These are phyloP conservation scores for Xylaria sp. DNA, from an alignment of 2,329 filamentous ascomycete genomes.

Conservation along the genomic window DNA sequence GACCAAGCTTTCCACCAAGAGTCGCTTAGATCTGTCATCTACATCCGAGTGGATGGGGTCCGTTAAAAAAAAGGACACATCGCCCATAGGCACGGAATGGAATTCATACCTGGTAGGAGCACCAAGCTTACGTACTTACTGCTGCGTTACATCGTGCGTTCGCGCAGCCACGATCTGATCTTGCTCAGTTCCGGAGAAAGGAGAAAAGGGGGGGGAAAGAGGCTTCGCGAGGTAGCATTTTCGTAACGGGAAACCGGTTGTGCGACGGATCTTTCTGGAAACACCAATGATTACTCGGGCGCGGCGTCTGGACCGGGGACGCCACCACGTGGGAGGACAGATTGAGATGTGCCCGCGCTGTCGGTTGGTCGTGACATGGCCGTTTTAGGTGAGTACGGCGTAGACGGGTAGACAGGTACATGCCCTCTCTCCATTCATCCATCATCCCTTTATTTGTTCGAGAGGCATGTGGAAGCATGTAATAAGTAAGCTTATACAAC, in stretches of 20 bases:
- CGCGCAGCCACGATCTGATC: background rate
- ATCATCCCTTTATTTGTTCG: background rate
- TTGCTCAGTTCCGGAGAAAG: background rate
- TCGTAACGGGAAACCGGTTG: background rate
- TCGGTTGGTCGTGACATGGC: background rate
- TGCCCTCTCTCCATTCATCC: no score
- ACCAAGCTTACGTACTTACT: no score
- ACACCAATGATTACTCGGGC: background rate
- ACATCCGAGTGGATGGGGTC: no score
- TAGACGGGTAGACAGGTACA: no score
- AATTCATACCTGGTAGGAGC: no score
- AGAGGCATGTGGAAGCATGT: background rate
- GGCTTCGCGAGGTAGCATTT: background rate
- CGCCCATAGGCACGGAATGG: no score
- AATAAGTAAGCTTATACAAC: no score
- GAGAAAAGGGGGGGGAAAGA: background rate
- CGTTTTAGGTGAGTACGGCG: no score
- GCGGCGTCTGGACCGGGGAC: background rate
- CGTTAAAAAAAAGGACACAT: no score
- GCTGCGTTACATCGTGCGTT: background rate
- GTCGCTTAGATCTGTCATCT: no score
- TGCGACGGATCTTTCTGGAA: background rate
- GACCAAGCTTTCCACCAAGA: no score
- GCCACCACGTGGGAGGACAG: conserved; percentile 1
- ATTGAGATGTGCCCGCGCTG: background rate